Evolutionary conservation across 2,329 filamentous ascomycete species (phyloP).

Genomic region (Cercospora nicotianae): DNA sequence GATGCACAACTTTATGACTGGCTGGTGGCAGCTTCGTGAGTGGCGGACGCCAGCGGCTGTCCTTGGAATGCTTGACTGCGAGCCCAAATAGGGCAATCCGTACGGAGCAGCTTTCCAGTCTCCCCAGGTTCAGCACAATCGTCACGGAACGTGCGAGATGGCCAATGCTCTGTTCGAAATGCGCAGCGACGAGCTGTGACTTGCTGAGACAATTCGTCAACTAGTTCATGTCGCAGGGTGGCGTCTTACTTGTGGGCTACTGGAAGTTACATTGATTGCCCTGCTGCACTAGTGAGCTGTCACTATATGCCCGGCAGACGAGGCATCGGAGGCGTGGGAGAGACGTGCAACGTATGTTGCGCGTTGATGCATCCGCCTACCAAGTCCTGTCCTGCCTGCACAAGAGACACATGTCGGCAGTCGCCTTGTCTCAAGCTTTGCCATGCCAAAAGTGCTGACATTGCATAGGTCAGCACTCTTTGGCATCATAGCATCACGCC

Average conservation of each 20-base stretch:
- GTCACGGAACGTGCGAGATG: neutral
- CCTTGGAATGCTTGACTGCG: slow-evolving; percentile 7
- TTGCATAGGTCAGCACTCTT: neutral
- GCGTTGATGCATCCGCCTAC: neutral
- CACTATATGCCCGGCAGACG: neutral
- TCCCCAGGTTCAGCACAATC: neutral
- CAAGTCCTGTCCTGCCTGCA: neutral
- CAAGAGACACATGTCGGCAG: neutral
- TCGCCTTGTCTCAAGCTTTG: neutral
- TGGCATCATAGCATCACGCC: neutral
- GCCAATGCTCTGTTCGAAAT: neutral
- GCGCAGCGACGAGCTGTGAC: neutral
- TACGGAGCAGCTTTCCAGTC: neutral
- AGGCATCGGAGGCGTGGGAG: neutral
- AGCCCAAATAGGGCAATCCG: slow-evolving; percentile 6
- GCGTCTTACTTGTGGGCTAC: slow-evolving; percentile 5
- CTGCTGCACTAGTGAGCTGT: neutral
- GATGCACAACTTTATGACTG: neutral
- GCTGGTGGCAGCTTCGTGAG: neutral
- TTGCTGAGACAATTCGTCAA: neutral
- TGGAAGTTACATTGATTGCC: neutral
- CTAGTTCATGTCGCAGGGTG: slow-evolving; percentile 8
- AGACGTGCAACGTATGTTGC: neutral
- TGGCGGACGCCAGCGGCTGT: slow-evolving; percentile 2
- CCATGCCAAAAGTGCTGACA: neutral